Conservation (phyloP, 2,329 filamentous ascomycete genomes). For the Podosphaera aphanis region DNA sequence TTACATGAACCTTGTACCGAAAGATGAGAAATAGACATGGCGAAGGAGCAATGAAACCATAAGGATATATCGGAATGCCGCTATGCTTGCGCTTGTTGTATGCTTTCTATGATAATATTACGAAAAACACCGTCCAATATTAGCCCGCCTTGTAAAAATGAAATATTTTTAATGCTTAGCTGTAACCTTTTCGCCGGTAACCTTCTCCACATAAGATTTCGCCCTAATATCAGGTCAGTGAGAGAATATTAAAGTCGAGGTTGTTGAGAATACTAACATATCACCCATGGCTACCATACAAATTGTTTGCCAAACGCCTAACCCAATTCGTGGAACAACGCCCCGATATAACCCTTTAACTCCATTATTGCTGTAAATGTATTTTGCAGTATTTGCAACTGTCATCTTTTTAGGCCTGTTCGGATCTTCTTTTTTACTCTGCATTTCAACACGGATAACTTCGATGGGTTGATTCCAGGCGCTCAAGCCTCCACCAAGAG, state of each 20-base stretch:
- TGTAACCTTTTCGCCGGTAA: conserved; percentile 39
- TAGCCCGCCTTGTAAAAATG: no score
- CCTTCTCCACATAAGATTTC: conserved; percentile 41
- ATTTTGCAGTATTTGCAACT: conserved; percentile 60
- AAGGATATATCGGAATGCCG: no score
- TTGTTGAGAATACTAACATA: conserved; percentile 38
- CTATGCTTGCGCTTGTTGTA: no score
- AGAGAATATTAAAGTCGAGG: conserved; percentile 4
- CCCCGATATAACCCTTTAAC: conserved; percentile 86
- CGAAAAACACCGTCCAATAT: no score
- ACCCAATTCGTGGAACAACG: conserved; percentile 77
- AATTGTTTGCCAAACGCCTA: conserved; percentile 96
- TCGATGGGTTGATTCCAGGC: conserved; percentile 99
- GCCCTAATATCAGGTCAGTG: conserved; percentile 28
- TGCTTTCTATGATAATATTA: no score
- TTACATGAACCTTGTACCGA: no score
- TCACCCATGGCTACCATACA: conserved; percentile 99
- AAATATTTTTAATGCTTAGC: conserved; percentile 45
- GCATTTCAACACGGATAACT: conserved; percentile 98
- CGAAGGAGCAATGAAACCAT: no score
- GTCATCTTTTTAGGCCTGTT: conserved; percentile 99
- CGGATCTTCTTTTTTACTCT: conserved; percentile 93
- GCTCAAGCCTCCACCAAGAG: conserved; percentile 74
- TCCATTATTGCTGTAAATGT: conserved; percentile 82
- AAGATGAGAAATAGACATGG: no score